phyloP scores from a whole-genome alignment of 495 filamentous ascomycete genomes.

The Penicillium cinerascens region DNA sequence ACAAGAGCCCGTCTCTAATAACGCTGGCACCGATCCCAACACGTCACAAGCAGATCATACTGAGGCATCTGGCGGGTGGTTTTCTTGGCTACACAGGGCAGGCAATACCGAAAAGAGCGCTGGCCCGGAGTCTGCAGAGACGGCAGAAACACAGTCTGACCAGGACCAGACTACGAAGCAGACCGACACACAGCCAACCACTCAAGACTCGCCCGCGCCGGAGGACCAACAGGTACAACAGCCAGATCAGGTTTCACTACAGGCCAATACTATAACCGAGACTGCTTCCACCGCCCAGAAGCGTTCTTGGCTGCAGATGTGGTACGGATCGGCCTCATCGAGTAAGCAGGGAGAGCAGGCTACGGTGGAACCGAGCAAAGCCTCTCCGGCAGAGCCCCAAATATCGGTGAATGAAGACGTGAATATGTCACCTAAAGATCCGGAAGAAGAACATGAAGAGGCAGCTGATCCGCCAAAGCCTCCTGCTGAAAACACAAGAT shows the following conservation, averaged over 20 bases:
- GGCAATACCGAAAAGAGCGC: constrained; percentile 9
- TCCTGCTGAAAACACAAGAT: constrained; percentile 37
- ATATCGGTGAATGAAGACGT: constrained; percentile 17
- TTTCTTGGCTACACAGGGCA: constrained; percentile 53
- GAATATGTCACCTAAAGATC: constrained; percentile 19
- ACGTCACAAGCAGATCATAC: constrained; percentile 8
- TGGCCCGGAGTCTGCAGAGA: constrained; percentile 8
- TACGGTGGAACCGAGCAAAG: constrained; percentile 22
- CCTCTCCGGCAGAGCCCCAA: constrained; percentile 4
- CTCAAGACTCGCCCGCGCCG: constrained; percentile 9
- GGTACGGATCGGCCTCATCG: constrained; percentile 34
- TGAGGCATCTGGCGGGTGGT: constrained; percentile 50
- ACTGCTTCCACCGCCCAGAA: constrained; percentile 26
- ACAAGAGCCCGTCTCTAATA: constrained; percentile 10
- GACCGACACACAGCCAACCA: constrained; percentile 15
- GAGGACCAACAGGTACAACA: constrained; percentile 13
- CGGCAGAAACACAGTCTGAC: constrained; percentile 17
- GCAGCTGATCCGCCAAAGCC: constrained; percentile 36
- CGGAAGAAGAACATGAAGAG: constrained; percentile 17
- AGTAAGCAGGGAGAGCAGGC: constrained; percentile 28
- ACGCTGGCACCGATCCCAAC: constrained; percentile 5
- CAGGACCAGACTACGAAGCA: constrained; percentile 20
- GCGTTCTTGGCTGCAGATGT: constrained; percentile 49
- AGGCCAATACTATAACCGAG: constrained; percentile 19
- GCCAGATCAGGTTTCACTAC: constrained; percentile 6